Evolutionary conservation across 257 asterid species (phyloP).

Genomic region (Thymus mandschuricus): DNA sequence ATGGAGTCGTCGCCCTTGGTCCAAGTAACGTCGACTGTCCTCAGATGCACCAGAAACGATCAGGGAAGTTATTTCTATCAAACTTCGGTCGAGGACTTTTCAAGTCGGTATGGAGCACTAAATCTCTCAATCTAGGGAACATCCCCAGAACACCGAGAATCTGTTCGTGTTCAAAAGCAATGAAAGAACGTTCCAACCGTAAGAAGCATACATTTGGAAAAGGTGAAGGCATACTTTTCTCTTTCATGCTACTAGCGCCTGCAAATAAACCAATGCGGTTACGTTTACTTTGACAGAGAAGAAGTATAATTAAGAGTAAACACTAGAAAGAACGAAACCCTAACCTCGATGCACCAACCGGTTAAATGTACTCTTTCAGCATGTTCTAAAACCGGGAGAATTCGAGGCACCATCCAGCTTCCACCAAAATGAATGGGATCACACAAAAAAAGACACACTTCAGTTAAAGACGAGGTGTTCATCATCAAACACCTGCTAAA

Average conservation of each 20-base stretch:
- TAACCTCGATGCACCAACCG: background rate
- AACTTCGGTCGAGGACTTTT: too few species aligned
- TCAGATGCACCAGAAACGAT: background rate
- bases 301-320: too few species aligned
- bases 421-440: too few species aligned
- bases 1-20: too few species aligned
- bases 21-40: too few species aligned
- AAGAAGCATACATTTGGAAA: background rate
- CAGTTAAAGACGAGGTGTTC: background rate
- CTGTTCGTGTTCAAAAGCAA: too few species aligned
- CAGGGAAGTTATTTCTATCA: too few species aligned
- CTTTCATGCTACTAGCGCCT: background rate
- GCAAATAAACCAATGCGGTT: background rate
- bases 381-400: background rate
- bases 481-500: background rate
- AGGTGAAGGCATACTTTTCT: background rate
- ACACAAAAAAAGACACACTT: background rate
- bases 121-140: background rate
- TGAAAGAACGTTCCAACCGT: background rate
- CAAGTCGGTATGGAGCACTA: too few species aligned
- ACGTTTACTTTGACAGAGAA: too few species aligned
- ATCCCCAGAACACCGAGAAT: background rate
- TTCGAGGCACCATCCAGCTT: background rate
- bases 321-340: too few species aligned
- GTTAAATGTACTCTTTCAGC: background rate